Evolutionary conservation across 768 basidiomycete genomes (phyloP), one percentile per base, ranked within the genome.

Genomic region (Trichaptum fuscoviolaceum): DNA sequence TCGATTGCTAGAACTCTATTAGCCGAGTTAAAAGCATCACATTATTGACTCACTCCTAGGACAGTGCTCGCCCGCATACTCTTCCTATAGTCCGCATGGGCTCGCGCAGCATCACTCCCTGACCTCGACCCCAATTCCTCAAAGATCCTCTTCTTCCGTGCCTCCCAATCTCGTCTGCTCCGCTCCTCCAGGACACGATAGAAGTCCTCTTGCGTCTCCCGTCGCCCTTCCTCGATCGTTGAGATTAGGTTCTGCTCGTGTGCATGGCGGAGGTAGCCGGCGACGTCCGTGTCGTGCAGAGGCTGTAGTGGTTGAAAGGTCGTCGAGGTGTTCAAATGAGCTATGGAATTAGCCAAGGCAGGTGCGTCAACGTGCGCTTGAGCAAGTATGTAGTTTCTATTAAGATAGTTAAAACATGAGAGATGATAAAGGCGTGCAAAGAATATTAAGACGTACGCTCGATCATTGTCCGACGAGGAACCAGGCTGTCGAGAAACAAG

Each of bases 191-290:
- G 77, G 35, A 90, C 85, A 27, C 86, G 84, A 73, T 95, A 95
- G 71, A 96, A 96, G 70, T 90, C 87, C 67, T 89, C 84, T 72
- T 94, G 91, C 0, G 95, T 96, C 70, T 92, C 88, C 69, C 88
- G 86, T 57, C 95, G 80, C 1, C 90, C 91, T 73, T 96, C 93
- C 73, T 96, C 95, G 65, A 98, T 95, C 0, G 95, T 93, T 1
- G 92, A 92, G 66, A 96, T 94, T 65, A 98, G 87, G 69, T 92
- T 93, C 75, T 96, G 95, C 73, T 98, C 95, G 72, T 96, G 93
- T 0, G 93, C 92, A 76, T 95, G 92, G n/a, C 93, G 90, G 25
- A 96, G 86, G 74, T 92, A 96, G n/a, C 93, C 93, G 35, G 91
- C 87, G 63, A 96, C 91, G 73, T 97, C 95, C 0, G 92, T 95